phyloP scores from a whole-genome alignment of 495 filamentous ascomycete species.

The Aspergillus bridgeri region DNA sequence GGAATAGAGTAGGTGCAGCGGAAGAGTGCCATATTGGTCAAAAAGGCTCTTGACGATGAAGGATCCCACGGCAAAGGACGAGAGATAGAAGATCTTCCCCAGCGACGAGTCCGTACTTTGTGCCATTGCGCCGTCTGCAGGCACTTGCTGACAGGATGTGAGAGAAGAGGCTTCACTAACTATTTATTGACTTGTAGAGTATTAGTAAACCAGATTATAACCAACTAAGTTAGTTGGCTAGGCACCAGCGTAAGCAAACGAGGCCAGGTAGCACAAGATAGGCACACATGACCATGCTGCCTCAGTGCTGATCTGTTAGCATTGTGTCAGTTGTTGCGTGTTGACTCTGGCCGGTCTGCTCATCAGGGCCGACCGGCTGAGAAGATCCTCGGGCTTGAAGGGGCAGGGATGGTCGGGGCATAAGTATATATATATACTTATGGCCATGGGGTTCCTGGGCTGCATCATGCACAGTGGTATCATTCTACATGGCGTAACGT shows the following conservation, averaged over 20 bases:
- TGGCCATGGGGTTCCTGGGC: not conserved
- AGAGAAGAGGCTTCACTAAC: not conserved
- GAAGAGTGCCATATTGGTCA: conserved; percentile 1
- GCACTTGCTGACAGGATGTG: not conserved
- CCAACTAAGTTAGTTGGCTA: too few relatives aligned
- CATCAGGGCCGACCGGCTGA: too few relatives aligned
- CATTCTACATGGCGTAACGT: not conserved
- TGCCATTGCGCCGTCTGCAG: not conserved
- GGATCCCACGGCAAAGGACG: conserved; percentile 5
- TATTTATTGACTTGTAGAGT: not conserved
- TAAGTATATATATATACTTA: not conserved
- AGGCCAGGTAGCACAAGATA: not conserved
- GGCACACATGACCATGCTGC: not conserved
- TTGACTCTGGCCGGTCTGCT: not conserved
- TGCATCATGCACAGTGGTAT: not conserved
- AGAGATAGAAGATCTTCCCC: conserved; percentile 7
- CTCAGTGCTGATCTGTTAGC: too few relatives aligned
- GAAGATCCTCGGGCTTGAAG: too few relatives aligned
- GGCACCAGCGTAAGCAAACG: not conserved
- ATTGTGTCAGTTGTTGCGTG: not conserved
- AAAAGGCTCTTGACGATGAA: conserved; percentile 2
- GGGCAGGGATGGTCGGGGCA: not conserved
- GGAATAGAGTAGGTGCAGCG: conserved; percentile 1
- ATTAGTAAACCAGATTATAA: too few relatives aligned
- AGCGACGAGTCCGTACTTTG: not conserved